Conservation (phyloP, 75 land plant genomes). For the Selaginella tamariscina region DNA sequence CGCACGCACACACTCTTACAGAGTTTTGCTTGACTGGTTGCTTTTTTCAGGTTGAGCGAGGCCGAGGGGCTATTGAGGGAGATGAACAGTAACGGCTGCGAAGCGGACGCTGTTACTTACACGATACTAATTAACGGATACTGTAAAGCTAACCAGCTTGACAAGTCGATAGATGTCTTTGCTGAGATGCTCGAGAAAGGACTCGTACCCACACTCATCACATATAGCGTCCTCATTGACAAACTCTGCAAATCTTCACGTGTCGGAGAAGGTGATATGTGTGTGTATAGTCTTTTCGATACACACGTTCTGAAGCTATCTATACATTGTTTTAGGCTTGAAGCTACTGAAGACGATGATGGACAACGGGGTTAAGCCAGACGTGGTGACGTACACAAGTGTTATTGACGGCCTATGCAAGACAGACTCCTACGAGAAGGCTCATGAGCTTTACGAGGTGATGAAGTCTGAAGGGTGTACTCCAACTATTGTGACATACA, state of each 20-base stretch:
- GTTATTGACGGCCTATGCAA: neutral
- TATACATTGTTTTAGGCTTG: too few species aligned
- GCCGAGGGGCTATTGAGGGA: slow-evolving; percentile 29
- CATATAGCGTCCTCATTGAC: slow-evolving; percentile 12
- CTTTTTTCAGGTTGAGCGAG: too few species aligned
- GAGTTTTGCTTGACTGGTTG: too few species aligned
- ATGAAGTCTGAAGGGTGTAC: neutral
- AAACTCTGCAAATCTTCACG: slow-evolving; percentile 13
- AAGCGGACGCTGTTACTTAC: slow-evolving; percentile 35
- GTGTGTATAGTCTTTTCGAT: too few species aligned
- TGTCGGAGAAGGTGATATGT: neutral
- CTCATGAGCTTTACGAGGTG: neutral
- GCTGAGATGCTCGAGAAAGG: slow-evolving; percentile 10
- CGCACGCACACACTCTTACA: too few species aligned
- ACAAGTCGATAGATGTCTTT: slow-evolving; percentile 3
- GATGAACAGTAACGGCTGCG: slow-evolving; percentile 16
- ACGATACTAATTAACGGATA: slow-evolving; percentile 22
- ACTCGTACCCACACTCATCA: slow-evolving; percentile 7
- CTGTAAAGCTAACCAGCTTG: neutral
- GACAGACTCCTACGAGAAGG: neutral
- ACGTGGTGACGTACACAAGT: neutral
- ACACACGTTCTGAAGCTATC: too few species aligned
- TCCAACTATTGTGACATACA: slow-evolving; percentile 3
- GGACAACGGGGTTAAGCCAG: neutral
- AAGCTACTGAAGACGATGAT: neutral